These are phyloP conservation scores for Phaeophleospora eucalypticola DNA, from an alignment of 2,329 filamentous ascomycete species.

Conservation along the genomic window DNA sequence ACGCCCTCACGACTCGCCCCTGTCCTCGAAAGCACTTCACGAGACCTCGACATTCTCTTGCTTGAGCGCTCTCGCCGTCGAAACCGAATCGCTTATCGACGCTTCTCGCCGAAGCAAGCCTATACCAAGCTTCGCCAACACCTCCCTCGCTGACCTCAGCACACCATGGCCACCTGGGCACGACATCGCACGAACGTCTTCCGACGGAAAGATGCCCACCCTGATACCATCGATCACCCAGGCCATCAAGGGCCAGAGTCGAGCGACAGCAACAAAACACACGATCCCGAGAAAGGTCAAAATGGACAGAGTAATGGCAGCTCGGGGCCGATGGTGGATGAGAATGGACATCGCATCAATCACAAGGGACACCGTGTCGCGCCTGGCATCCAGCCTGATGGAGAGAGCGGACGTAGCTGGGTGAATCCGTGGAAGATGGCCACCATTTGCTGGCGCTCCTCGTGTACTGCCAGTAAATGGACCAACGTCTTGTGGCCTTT, in stretches of 20 bases:
- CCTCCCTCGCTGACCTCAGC: not conserved
- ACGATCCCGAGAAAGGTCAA: constrained; percentile 15
- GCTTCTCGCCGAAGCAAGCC: constrained; percentile 3
- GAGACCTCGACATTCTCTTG: too few species aligned
- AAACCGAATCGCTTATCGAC: too few species aligned
- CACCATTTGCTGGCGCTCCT: constrained; percentile 42
- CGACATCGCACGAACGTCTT: constrained; percentile 14
- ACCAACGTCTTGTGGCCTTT: constrained; percentile 51
- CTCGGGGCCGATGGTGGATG: constrained; percentile 23
- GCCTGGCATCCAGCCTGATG: constrained; percentile 41
- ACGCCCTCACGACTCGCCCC: too few species aligned
- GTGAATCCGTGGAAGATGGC: constrained; percentile 44
- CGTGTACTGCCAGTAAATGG: constrained; percentile 43
- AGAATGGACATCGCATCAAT: constrained; percentile 35
- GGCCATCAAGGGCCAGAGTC: not conserved
- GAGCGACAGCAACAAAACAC: constrained; percentile 7
- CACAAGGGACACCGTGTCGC: constrained; percentile 44
- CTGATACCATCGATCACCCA: constrained; percentile 13
- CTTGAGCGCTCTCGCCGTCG: too few species aligned
- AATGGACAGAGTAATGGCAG: constrained; percentile 6
- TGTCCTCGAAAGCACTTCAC: too few species aligned
- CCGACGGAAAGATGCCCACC: constrained; percentile 18
- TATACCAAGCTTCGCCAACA: constrained; percentile 8
- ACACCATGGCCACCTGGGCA: constrained; percentile 2
- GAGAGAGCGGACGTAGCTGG: constrained; percentile 45